Evolutionary conservation across 1,139 yeast genomes (phyloP), one percentile per base, ranked within the genome.

Genomic region (Blastobotrys proliferans): DNA sequence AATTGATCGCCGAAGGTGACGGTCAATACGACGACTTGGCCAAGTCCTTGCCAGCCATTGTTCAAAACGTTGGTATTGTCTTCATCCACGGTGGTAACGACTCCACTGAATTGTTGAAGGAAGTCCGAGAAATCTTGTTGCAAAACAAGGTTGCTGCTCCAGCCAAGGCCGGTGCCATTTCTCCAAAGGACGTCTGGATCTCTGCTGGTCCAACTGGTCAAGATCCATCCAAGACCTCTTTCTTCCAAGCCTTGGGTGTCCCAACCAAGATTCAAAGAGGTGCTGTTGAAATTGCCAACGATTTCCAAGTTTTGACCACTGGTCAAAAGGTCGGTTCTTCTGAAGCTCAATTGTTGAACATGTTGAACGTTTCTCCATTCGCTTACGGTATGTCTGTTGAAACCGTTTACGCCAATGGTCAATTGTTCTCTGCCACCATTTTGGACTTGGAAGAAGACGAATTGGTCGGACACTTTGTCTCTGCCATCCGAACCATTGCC

Each of bases 251-350:
- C 70, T 83, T 92, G 68, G 97, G 97, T 86, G 97, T 92, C 68
- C 98, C 98, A 81, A 92, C 99, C 86, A 92, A 92, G 94, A 92
- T 92, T 88, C 94, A 96, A 76, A 90, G 99, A 85, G 99, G 99
- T 92, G 87, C 96, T 76, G 92, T 92, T 83, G 99, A 92, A 79
- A 92, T 92, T 76, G 90, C 87, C 73, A 76, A 85, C 63, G 98
- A 94, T 70, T 95, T 92, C 68, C 86, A 86, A 80, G 96, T 92
- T 70, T 95, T 90, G 68, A 80, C 75, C 57, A 79, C 83, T 55
- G 86, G 86, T 67, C 68, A 68, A 70, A 87, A 76, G 76, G 98
- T 92, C 67, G 99, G 99, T 79, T 95, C 94, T 64, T 92, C 98
- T 67, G 99, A 92, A 81, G 98, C 99, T 61, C 73, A 97, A 63